Base-by-base conservation (phyloP, 768 basidiomycete species). In the Suillus occidentalis region DNA sequence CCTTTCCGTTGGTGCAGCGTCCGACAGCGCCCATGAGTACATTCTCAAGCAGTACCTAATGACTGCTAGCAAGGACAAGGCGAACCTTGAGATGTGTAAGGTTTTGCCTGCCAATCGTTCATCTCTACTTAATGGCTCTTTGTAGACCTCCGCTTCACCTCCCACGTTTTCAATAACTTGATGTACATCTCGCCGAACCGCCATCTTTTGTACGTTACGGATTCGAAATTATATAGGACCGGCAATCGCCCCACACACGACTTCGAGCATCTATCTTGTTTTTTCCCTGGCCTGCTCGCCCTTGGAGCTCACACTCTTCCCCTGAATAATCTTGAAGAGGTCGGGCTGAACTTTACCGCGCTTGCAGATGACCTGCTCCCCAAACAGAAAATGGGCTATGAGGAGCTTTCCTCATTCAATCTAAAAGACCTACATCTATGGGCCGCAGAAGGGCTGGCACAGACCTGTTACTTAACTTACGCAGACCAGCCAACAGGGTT, bases 1-100 rank as follows among this genome's bases (percentile, higher is more conserved):
- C 68, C 64, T 88, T 7, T 86, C 89, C 1, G 85, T 91, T 8
- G 91, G 90, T 34, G 85, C 84, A 8, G 80, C 82, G 61, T 87
- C 89, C 7, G 91, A 92, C 70, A 92, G 91, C 69, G 84, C 83
- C 13, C 90, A 92, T 66, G 91, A 92, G 75, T 92, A 92, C 70
- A 83, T 89, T 34, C 82, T 92, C 63, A 92, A 92, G 70, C 84
- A 88, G 62, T 90, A 87, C 73, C 77, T 92, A 9, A 78, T 92
- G 56, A 89, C 88, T 7, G 87, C 83, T 14, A 82, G 84, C 69
- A 83, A 82, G 6, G 89, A 92, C 71, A 84, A 80, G 70, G 75
- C 74, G 16, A 87, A 83, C 65, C 76, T 91, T 5, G 84, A 87
- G 72, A 84, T 89, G 83, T 92, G 90, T 91, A 80, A 42, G 87